Percentiles rank a stretch among this genome's conserved stretches.
Conservation (phyloP, 768 basidiomycete species). For the Naematelia encephala region DNA sequence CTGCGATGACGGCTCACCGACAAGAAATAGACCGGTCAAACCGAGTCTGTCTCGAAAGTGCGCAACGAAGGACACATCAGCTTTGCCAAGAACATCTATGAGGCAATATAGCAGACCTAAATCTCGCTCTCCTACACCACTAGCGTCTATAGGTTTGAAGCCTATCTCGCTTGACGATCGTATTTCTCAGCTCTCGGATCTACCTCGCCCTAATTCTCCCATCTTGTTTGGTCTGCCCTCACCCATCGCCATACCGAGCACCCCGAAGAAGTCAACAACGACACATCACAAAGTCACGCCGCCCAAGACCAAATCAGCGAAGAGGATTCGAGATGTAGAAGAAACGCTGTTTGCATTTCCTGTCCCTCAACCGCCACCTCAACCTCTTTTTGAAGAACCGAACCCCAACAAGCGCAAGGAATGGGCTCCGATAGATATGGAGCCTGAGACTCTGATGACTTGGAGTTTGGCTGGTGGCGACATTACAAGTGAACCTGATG, state of each 20-base stretch:
- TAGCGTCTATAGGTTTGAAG: neutral
- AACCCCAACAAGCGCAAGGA: neutral
- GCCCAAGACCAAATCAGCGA: conserved; percentile 16
- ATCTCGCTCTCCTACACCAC: neutral
- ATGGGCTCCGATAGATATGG: conserved; percentile 28
- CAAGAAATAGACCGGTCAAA: neutral
- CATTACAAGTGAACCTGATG: no score
- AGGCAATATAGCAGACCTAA: neutral
- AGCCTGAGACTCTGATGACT: conserved; percentile 35
- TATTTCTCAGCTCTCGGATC: neutral
- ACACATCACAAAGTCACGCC: conserved; percentile 27
- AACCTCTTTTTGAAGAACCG: conserved; percentile 13
- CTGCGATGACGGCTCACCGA: neutral
- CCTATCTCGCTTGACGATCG: neutral
- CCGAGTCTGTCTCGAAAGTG: neutral
- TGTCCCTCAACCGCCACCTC: conserved; percentile 18
- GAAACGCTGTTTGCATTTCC: conserved; percentile 25
- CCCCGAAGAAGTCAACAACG: neutral
- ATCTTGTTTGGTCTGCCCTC: no score
- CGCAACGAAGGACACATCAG: neutral
- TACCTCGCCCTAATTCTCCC: no score
- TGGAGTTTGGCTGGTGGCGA: conserved; percentile 29
- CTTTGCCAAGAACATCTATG: neutral
- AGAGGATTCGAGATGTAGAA: conserved; percentile 2
- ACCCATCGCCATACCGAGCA: neutral